Base-by-base conservation (phyloP, 2,329 filamentous ascomycete genomes). In the Epichloe hybrida region DNA sequence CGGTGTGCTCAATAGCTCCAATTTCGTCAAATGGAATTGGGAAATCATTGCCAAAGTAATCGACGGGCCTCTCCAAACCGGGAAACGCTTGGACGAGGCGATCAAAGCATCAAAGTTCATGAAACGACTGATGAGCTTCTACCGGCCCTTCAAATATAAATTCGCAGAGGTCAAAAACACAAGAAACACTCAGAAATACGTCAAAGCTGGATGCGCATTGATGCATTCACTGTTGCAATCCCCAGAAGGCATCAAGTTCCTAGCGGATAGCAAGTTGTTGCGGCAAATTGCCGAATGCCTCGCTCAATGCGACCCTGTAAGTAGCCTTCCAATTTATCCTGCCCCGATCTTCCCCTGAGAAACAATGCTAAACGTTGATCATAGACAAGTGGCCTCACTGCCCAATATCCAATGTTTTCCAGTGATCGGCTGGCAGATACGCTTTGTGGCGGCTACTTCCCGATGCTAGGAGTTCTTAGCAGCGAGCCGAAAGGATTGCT, bases 11-110 rank as follows among this genome's bases (percentile, higher is more conserved):
- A 87, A 84, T 55, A 93, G 87, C 53, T 88, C 88, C 54, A 96
- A 95, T 58, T 95, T 86, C 61, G 75, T 81, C 39, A 98, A 98
- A 65, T 98, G 93, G 93, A 91, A 95, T 63, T 98, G 94, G 93
- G 88, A 95, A 54, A 73, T 95, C 38, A 89, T 98, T 41, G 77
- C 90, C 52, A 86, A 84, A 59, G 82, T 97, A 49, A 90, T 98
- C 37, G 91, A 97, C 63, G 94, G 93, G 0, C 93, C 94, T 1
- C 69, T 98, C 21, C 84, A 89, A 23, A 95, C 89, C 57, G 84
- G 90, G 1, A 96, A 95, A 66, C 79, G 93, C 11, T 75, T 98
- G 4, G 91, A 96, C 58, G 93, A 98, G 66, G 91, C 91, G 0
- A 86, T 95, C 63, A 91, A 89, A 64, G 89, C 86, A 1, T 95